Evolutionary conservation across 495 filamentous ascomycete species (phyloP), one percentile per base, ranked within the genome.

Genomic region (Margaritispora aquatica): DNA sequence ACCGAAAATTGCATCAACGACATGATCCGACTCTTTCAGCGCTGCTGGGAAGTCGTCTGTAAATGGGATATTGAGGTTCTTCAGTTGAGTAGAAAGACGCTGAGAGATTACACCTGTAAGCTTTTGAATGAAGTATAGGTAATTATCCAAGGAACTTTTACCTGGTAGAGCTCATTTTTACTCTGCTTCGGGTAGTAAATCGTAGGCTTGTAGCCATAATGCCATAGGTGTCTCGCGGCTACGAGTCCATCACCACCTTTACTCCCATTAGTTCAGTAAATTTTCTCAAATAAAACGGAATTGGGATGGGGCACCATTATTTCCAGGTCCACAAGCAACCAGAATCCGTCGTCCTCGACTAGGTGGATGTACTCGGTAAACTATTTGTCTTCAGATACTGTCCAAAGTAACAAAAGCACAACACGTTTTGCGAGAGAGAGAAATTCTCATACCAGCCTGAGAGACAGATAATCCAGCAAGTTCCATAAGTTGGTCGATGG

Each of bases 401-500:
- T n/a, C 2, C 38, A 8, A 15, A 7, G 7, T 15, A 34, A 29
- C 17, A 13, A 19, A 47, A 31, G 49, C 26, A 34, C 15, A 15
- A 41, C 26, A 50, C 5, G 47, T 23, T 23, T 21, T 3, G 21
- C 21, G 24, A 20, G 21, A 13, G n/a, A 24, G 2, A 2, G 27
- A 54, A 41, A 22, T n/a, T n/a, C n/a, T 29, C 17, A 26, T 27
- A 54, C 52, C 52, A 19, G 52, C 52, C n/a, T 54, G 52, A 17
- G 52, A 54, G 41, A 54, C 52, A 36, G 52, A 58, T 48, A 51
- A 29, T 11, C 26, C 46, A 55, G 46, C 59, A 1, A 63, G 24
- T 24, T 98, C 94, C 94, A 98, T 98, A 54, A 98, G 76, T 20
- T 98, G 94, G 71, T 97, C 94, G 41, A 98, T 79, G 2, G 91